Base-by-base conservation (phyloP, 805 yeast genomes). In the Candida multigemmis region DNA sequence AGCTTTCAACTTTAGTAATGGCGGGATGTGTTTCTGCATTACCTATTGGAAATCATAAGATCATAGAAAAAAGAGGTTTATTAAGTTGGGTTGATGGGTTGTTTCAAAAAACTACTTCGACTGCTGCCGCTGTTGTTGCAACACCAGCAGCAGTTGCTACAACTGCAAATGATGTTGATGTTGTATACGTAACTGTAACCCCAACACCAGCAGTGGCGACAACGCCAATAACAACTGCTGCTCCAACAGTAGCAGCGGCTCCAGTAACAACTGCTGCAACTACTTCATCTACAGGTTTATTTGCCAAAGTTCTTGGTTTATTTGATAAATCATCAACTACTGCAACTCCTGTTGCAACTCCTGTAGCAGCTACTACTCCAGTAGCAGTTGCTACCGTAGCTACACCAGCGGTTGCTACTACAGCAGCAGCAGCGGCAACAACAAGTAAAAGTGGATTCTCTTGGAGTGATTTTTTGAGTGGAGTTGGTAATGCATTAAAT, bases 191-290 rank as follows among this genome's bases (percentile, higher is more conserved):
- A 14, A 23, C 33, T 21, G 20, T 28, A 9, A 19, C 32, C 14
- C 14, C 28, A 12, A 20, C 20, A 16, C 13, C 17, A 16, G 27
- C 19, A 3, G 19, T 25, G 12, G 24, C 33, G 6, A 23, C 31
- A 16, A 26, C 30, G n/a, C 21, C 27, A 9, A 23, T 33, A 15
- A 22, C 24, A 20, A 20, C 31, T 14, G 32, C 31, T 6, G 21
- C 24, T 6, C 26, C 26, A 4, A 34, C 27, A 12, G 15, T 21
- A 31, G 36, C 47, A 26, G 39, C 46, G 23, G 33, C 46, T 26
- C 31, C 52, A 14, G 46, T 45, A 22, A 32, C 48, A 21, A 43
- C 54, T 18, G 56, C 45, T 27, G 46, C 46, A 25, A 46, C 50
- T 27, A 42, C 48, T 20, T 52, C 38, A 22, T 43, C 55, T 17